phyloP scores from a whole-genome alignment of 805 yeast species.

The Candida patagonica region DNA sequence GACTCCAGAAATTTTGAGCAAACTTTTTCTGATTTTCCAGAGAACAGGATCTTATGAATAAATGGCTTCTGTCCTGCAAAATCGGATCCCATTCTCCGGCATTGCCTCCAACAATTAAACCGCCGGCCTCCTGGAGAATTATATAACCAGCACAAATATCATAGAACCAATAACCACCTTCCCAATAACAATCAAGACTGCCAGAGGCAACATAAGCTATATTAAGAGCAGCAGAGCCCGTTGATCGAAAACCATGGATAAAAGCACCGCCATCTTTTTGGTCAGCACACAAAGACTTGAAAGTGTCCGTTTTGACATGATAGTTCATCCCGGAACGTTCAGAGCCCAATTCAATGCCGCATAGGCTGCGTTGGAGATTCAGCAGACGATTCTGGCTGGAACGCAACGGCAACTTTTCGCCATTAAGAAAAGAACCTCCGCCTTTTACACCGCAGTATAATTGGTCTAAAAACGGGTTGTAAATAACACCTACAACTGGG shows the following conservation, averaged over 20 bases:
- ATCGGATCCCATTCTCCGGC: slow-evolving; percentile 40
- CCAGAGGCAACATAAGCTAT: slow-evolving; percentile 51
- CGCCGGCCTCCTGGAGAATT: slow-evolving; percentile 51
- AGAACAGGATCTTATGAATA: slow-evolving; percentile 48
- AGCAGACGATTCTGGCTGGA: slow-evolving; percentile 28
- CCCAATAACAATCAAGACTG: slow-evolving; percentile 54
- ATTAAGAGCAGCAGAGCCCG: slow-evolving; percentile 61
- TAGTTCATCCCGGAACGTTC: slow-evolving; percentile 47
- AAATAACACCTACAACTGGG: slow-evolving; percentile 58
- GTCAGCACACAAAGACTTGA: slow-evolving; percentile 35
- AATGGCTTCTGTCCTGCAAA: slow-evolving; percentile 43
- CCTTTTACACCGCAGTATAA: slow-evolving; percentile 48
- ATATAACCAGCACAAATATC: slow-evolving; percentile 66
- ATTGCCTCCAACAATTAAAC: slow-evolving; percentile 45
- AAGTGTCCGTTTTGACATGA: slow-evolving; percentile 40
- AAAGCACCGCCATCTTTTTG: slow-evolving; percentile 41
- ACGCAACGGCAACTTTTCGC: slow-evolving; percentile 32
- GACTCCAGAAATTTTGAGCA: slow-evolving; percentile 42
- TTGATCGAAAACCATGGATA: slow-evolving; percentile 51
- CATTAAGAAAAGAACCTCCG: slow-evolving; percentile 46
- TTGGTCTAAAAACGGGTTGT: slow-evolving; percentile 47
- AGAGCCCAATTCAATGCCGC: slow-evolving; percentile 55
- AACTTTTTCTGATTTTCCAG: slow-evolving; percentile 37
- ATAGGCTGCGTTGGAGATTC: slow-evolving; percentile 40
- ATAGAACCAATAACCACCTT: slow-evolving; percentile 64